phyloP scores from a whole-genome alignment of 1,284 basidiomycete genomes.

The Naganishia albida region DNA sequence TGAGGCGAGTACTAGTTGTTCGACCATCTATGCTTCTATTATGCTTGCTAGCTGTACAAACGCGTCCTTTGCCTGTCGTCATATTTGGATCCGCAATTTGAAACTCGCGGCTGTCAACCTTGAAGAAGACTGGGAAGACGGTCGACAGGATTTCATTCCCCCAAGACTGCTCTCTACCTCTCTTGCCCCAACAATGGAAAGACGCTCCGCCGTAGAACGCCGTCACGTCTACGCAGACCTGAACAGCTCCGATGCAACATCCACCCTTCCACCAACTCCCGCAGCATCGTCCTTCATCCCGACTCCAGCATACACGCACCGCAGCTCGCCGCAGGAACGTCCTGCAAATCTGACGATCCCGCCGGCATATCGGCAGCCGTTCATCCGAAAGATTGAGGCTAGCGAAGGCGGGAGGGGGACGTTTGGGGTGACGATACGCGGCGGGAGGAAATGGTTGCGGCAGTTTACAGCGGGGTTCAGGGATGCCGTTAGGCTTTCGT shows the following conservation, averaged over 20 bases:
- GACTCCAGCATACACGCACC: not conserved
- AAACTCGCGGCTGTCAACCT: too few relatives aligned
- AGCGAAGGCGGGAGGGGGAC: not conserved
- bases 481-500: slow-evolving; percentile 44
- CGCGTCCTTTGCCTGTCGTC: not conserved
- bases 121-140: not conserved
- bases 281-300: slow-evolving; percentile 13
- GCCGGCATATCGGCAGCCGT: slow-evolving; percentile 24
- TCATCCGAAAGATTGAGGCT: not conserved
- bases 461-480: slow-evolving; percentile 36
- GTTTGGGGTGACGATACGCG: not conserved
- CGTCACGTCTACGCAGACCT: slow-evolving; percentile 24
- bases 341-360: slow-evolving; percentile 9
- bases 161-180: not conserved
- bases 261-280: slow-evolving; percentile 11
- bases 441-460: slow-evolving; percentile 12
- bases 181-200: slow-evolving; percentile 1
- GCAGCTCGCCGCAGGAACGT: not conserved
- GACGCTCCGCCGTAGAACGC: slow-evolving; percentile 11
- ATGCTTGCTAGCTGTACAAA: too few relatives aligned
- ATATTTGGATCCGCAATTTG: slow-evolving; percentile 22
- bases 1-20: not conserved
- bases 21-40: not conserved
- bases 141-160: not conserved
- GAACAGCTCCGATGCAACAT: slow-evolving; percentile 16